Percentiles rank a stretch among this genome's conserved stretches.
Conservation (phyloP, 306 rosid genomes). For the Vigna reflexopilosa region DNA sequence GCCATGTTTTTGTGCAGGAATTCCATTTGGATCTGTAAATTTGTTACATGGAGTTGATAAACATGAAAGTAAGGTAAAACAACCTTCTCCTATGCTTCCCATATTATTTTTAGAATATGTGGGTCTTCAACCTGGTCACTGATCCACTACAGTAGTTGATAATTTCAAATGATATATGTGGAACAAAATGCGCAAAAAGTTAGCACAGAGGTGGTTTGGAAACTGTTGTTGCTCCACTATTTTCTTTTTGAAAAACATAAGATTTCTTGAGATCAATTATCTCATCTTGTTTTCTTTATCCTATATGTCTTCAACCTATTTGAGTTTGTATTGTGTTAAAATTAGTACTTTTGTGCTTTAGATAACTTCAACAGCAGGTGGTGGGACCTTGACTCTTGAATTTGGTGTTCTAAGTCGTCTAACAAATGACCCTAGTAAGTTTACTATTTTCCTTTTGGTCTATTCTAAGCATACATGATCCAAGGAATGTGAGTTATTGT, state of each 20-base stretch:
- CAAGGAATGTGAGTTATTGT: conserved; percentile 9
- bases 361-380: conserved; percentile 99
- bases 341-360: conserved; percentile 49
- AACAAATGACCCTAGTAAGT: conserved; percentile 90
- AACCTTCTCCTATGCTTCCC: conserved; percentile 46
- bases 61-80: conserved; percentile 91
- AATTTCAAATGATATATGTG: conserved; percentile 21
- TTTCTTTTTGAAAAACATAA: conserved; percentile 28
- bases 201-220: conserved; percentile 6
- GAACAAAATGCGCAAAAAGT: conserved; percentile 15
- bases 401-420: conserved; percentile 95
- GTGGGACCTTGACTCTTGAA: conserved; percentile 97
- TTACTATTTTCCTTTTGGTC: conserved; percentile 39
- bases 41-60: conserved; percentile 95
- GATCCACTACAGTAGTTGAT: conserved; percentile 26
- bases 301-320: conserved; percentile 27
- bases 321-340: conserved; percentile 34
- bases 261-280: conserved; percentile 1
- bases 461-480: conserved; percentile 28
- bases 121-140: conserved; percentile 21
- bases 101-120: conserved; percentile 43
- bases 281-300: conserved; percentile 17
- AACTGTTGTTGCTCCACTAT: conserved; percentile 29
- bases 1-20: conserved; percentile 65
- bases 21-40: conserved; percentile 98